Conservation (phyloP, 2,329 filamentous ascomycete species). For the Trichoderma guizhouense region DNA sequence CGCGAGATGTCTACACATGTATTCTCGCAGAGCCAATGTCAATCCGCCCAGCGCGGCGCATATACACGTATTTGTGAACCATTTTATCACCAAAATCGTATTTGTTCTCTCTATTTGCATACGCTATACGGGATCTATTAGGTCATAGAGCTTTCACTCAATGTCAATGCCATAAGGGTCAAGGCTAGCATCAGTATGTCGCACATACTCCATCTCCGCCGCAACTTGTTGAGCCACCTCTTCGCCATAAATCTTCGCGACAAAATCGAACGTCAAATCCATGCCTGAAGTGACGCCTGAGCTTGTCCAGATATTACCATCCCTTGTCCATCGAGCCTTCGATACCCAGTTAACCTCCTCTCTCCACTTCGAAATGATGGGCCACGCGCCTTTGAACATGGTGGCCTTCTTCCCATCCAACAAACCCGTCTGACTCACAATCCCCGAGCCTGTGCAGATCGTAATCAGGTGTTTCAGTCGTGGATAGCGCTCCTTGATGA, state of each 20-base stretch:
- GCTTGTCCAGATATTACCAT: background rate
- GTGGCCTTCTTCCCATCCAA: background rate
- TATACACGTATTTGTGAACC: too few relatives aligned
- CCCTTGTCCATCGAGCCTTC: background rate
- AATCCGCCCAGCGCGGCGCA: too few relatives aligned
- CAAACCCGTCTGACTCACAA: background rate
- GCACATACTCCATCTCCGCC: background rate
- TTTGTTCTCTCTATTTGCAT: background rate
- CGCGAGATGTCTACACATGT: too few relatives aligned
- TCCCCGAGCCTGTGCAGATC: background rate
- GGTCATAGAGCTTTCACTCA: background rate
- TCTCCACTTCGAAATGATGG: background rate
- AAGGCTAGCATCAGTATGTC: background rate
- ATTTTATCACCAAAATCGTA: too few relatives aligned
- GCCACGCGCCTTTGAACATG: background rate
- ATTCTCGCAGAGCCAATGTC: too few relatives aligned
- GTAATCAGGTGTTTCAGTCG: background rate
- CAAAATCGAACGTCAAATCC: background rate
- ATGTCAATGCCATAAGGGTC: background rate
- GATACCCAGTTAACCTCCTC: background rate
- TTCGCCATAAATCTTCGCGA: background rate
- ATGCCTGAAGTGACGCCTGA: background rate
- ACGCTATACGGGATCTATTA: background rate
- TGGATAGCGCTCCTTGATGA: background rate
- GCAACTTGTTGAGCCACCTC: background rate